A percentile compares a stretch with the other conserved stretches of the same genome.
These are phyloP conservation scores for Cercospora janseana DNA, from an alignment of 2,329 filamentous ascomycete genomes.

Conservation along the genomic window DNA sequence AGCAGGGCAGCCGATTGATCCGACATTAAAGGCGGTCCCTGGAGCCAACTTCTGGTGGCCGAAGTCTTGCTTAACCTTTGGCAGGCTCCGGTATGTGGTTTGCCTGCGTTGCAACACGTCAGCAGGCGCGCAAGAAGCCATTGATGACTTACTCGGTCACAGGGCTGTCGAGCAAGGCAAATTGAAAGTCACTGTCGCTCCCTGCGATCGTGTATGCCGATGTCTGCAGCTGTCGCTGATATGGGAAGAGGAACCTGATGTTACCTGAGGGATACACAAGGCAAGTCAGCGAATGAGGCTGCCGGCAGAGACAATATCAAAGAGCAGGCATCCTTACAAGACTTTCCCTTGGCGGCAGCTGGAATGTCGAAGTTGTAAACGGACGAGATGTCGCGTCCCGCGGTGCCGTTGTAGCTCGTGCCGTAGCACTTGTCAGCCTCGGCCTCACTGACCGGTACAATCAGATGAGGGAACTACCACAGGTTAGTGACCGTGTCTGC, in stretches of 20 bases:
- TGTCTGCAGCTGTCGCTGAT: constrained; percentile 56
- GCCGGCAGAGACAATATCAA: constrained; percentile 42
- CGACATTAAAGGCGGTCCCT: constrained; percentile 23
- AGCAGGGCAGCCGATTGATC: constrained; percentile 22
- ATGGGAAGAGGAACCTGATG: constrained; percentile 64
- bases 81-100: constrained; percentile 53
- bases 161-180: constrained; percentile 44
- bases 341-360: constrained; percentile 53
- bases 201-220: constrained; percentile 54
- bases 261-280: constrained; percentile 31
- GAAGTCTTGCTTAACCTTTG: constrained; percentile 16
- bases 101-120: constrained; percentile 11
- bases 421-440: constrained; percentile 55
- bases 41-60: constrained; percentile 18
- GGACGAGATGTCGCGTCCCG: constrained; percentile 54
- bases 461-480: constrained; percentile 57
- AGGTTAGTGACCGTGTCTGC: not conserved
- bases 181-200: constrained; percentile 22
- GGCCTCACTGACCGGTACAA: constrained; percentile 59
- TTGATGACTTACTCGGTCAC: constrained; percentile 40
- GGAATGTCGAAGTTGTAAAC: constrained; percentile 71
- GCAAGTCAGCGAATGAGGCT: not conserved
- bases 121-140: not conserved
- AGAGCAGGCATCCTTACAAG: constrained; percentile 13
- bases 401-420: constrained; percentile 56